These are phyloP conservation scores for Glycine tomentella DNA, from an alignment of 306 rosid species.

Conservation along the genomic window DNA sequence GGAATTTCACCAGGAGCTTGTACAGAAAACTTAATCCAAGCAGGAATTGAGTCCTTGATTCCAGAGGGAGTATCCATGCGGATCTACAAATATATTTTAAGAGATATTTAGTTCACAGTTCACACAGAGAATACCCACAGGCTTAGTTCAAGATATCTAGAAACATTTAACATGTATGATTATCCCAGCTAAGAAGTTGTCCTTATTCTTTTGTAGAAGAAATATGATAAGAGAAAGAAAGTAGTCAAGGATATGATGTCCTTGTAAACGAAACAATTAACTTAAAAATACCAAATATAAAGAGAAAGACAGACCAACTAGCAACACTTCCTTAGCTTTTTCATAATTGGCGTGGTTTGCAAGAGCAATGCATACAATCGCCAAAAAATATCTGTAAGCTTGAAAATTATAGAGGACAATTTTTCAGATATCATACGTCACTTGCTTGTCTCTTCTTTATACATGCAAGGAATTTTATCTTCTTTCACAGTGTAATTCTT, in stretches of 20 bases:
- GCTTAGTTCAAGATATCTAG: slow-evolving; percentile 38
- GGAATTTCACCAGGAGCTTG: slow-evolving; percentile 98
- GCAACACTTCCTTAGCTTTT: slow-evolving; percentile 10
- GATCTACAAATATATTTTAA: slow-evolving; percentile 60
- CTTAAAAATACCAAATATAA: slow-evolving; percentile 34
- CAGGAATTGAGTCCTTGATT: slow-evolving; percentile 93
- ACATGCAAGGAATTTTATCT: slow-evolving; percentile 15
- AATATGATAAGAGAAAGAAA: slow-evolving; percentile 12
- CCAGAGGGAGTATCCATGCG: slow-evolving; percentile 98
- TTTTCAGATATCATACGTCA: not conserved
- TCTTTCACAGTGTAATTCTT: not conserved
- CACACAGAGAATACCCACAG: slow-evolving; percentile 29
- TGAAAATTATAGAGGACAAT: not conserved
- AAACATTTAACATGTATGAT: slow-evolving; percentile 26
- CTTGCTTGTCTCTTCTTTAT: slow-evolving; percentile 12
- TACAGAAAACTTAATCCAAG: slow-evolving; percentile 96
- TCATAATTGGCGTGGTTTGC: slow-evolving; percentile 10
- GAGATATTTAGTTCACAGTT: slow-evolving; percentile 42
- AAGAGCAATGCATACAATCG: slow-evolving; percentile 3
- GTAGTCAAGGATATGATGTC: slow-evolving; percentile 35
- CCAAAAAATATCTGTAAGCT: not conserved
- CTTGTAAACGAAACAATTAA: slow-evolving; percentile 13
- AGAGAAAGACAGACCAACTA: slow-evolving; percentile 22
- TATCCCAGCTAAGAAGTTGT: not conserved
- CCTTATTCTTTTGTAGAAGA: slow-evolving; percentile 26